Evolutionary conservation across 2,329 filamentous ascomycete species (phyloP).

Genomic region (Exophiala dermatitidis): DNA sequence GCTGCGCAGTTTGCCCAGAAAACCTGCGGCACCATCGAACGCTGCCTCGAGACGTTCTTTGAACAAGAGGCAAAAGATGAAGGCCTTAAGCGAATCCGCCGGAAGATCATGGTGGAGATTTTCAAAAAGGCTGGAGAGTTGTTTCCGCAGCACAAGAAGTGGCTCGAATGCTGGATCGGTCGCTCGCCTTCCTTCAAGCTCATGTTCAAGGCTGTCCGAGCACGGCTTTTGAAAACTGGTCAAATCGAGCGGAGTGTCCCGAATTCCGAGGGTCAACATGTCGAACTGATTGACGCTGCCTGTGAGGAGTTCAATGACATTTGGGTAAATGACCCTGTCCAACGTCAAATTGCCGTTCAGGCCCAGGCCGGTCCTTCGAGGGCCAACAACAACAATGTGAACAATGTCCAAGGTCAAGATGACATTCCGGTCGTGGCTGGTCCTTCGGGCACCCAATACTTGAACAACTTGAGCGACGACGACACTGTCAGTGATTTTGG

Average conservation of each 20-base stretch:
- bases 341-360: background rate
- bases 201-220: background rate
- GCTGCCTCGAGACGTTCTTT: constrained; percentile 1
- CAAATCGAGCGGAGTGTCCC: background rate
- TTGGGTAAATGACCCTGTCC: background rate
- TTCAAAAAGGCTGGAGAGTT: background rate
- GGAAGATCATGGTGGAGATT: background rate
- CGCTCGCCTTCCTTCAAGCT: constrained; percentile 1
- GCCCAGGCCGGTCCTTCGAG: no score
- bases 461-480: no score
- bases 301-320: background rate
- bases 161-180: constrained; percentile 1
- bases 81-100: background rate
- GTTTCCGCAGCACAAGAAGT: background rate
- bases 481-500: no score
- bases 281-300: background rate
- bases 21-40: background rate
- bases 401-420: no score
- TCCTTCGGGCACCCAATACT: no score
- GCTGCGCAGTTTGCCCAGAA: background rate
- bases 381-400: no score
- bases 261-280: background rate
- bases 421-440: no score
- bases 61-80: constrained; percentile 1
- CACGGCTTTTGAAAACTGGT: background rate